Conservation (phyloP, 1,284 basidiomycete genomes). For the Apiotrichum laibachii region DNA sequence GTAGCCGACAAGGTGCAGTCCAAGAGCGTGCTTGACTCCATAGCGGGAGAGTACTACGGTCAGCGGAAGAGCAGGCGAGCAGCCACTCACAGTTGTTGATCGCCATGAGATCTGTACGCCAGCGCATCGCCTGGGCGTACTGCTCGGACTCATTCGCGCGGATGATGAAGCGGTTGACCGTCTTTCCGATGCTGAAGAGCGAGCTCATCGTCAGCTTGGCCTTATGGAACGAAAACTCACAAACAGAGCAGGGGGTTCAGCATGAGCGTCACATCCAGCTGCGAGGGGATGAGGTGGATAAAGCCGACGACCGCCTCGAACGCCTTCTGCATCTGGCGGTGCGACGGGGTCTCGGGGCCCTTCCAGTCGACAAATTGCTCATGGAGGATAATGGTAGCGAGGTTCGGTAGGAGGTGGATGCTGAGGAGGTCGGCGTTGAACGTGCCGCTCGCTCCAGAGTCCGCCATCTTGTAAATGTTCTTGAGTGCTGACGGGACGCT, state of each 20-base stretch:
- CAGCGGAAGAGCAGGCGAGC: slow-evolving; percentile 1
- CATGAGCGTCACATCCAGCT: slow-evolving; percentile 38
- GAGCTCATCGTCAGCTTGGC: slow-evolving; percentile 21
- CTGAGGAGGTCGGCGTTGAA: slow-evolving; percentile 36
- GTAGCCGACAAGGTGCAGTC: slow-evolving; percentile 9
- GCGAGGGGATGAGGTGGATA: slow-evolving; percentile 43
- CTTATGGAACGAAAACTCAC: slow-evolving; percentile 21
- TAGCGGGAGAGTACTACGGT: slow-evolving; percentile 12
- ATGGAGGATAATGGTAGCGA: slow-evolving; percentile 32
- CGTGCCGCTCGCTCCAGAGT: slow-evolving; percentile 13
- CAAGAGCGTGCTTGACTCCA: slow-evolving; percentile 17
- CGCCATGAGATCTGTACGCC: slow-evolving; percentile 32
- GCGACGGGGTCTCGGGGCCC: slow-evolving; percentile 16
- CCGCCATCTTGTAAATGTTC: slow-evolving; percentile 32
- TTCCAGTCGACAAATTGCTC: slow-evolving; percentile 40
- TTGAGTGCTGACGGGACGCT: slow-evolving; percentile 30
- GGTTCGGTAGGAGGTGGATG: slow-evolving; percentile 41
- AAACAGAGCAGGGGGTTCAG: slow-evolving; percentile 35
- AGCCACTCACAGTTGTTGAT: slow-evolving; percentile 17
- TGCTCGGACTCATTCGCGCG: slow-evolving; percentile 24
- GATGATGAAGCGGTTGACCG: slow-evolving; percentile 31
- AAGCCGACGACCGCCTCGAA: slow-evolving; percentile 36
- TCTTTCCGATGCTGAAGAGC: slow-evolving; percentile 35
- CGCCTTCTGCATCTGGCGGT: slow-evolving; percentile 25
- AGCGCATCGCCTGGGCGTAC: slow-evolving; percentile 28